Evolutionary conservation across 352 stramenopile genomes (phyloP), one percentile per base, ranked within the genome.

Genomic region (Phytophthora pinifolia): DNA sequence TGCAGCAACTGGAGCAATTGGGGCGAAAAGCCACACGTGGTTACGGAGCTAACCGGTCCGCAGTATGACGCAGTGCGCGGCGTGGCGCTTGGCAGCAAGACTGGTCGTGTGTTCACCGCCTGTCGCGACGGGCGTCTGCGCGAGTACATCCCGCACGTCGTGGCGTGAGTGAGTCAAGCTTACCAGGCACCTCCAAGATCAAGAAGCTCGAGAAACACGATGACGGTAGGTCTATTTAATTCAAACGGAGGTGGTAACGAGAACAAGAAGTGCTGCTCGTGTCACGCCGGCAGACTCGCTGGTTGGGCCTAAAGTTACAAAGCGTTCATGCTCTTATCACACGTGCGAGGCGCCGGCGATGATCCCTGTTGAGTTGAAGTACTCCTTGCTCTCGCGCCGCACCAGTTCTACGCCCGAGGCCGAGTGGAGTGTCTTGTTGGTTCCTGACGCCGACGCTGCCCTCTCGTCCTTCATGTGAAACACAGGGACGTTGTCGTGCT

Each of bases 121-220:
- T 83, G 72, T 33, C 79, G 81, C 13, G 81, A 92, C 51, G 79
- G 79, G n/a, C 57, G 74, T 33, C 54, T 89, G 31, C 81, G 81
- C 30, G 72, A 85, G 49, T 89, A 87, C 54, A 74, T 82, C 20
- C 78, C 77, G 13, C 74, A 83, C 33, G 48, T 83, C 17, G 8
- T 63, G n/a, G 36, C 37, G 18, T 62, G 31, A 62, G 53, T 36
- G 22, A 59, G 15, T 55, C 25, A 45, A 32, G 18, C 10, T 6
- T 49, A 15, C 33, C 38, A 9, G 8, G 7, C 27, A 59, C 8
- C 7, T 42, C 14, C 43, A 9, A 57, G 33, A 44, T 33, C 39
- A 39, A 44, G 37, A 37, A 20, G 32, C n/a, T 52, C 6, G 25
- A 38, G 35, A 27, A 45, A 32, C 34, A 14, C 10, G 29, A 44